These are phyloP conservation scores for Sporobolomyces pararoseus DNA, from an alignment of 768 basidiomycete genomes.

Conservation along the genomic window DNA sequence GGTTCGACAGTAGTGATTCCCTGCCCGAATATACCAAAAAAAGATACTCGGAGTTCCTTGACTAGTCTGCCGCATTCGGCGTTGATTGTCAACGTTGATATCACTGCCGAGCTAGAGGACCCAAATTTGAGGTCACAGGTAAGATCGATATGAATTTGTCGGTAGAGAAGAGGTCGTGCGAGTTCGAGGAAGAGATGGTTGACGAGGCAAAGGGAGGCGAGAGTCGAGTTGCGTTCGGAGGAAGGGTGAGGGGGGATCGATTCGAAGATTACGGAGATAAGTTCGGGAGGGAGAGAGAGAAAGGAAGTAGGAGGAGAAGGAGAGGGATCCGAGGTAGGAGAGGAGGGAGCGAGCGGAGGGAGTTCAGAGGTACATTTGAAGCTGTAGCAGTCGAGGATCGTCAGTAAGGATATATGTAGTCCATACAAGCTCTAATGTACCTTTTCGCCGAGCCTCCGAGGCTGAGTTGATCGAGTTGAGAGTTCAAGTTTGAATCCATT, in stretches of 20 bases:
- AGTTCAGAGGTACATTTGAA: background rate
- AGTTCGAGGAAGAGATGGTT: background rate
- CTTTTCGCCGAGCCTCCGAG: too few species aligned
- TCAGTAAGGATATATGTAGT: too few species aligned
- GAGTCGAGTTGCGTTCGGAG: background rate
- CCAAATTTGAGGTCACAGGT: background rate
- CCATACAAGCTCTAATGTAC: too few species aligned
- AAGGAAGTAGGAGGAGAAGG: background rate
- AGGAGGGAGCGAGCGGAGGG: background rate
- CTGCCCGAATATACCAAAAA: too few species aligned
- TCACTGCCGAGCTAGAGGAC: too few species aligned
- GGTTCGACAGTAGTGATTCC: too few species aligned
- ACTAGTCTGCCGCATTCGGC: too few species aligned
- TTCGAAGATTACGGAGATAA: background rate
- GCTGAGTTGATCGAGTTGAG: too few species aligned
- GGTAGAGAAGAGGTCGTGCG: conserved; percentile 2
- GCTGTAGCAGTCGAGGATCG: too few species aligned
- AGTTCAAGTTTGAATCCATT: too few species aligned
- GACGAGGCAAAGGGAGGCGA: conserved; percentile 8
- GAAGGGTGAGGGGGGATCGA: background rate
- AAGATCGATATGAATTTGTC: background rate
- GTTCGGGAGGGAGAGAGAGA: background rate
- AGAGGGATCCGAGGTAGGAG: background rate
- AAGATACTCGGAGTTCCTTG: too few species aligned
- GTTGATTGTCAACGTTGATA: too few species aligned